A percentile compares a stretch with the other conserved stretches of the same genome.
These are phyloP conservation scores for Udeniomyces megalosporus DNA, from an alignment of 768 basidiomycete genomes.

Conservation along the genomic window DNA sequence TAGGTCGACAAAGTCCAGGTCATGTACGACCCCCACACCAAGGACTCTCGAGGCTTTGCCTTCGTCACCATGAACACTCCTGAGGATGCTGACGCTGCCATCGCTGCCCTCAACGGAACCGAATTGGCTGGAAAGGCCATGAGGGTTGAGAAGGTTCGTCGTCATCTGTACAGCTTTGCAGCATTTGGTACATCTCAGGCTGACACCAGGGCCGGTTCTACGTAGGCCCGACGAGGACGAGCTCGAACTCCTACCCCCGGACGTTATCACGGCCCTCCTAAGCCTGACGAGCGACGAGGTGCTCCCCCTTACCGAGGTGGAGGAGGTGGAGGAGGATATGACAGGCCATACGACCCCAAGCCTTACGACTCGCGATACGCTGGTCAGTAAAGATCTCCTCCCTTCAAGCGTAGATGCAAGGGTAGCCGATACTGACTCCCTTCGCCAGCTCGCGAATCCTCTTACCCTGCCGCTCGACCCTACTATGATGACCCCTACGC, in stretches of 20 bases:
- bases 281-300: conserved; percentile 35
- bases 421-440: background rate
- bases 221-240: conserved; percentile 28
- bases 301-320: conserved; percentile 15
- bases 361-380: conserved; percentile 25
- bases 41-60: conserved; percentile 64
- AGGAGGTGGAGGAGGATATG: conserved; percentile 5
- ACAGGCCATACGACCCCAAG: conserved; percentile 18
- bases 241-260: conserved; percentile 59
- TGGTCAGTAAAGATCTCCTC: conserved; percentile 1
- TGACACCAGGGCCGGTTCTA: conserved; percentile 34
- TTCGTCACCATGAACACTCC: conserved; percentile 72
- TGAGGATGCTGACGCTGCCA: conserved; percentile 84
- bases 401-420: background rate
- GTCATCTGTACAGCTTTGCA: background rate
- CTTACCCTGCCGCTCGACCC: background rate
- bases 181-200: conserved; percentile 26
- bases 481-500: background rate
- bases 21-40: conserved; percentile 51
- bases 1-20: conserved; percentile 50
- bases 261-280: conserved; percentile 82
- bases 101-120: conserved; percentile 64
- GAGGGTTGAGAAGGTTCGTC: conserved; percentile 66
- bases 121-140: conserved; percentile 76
- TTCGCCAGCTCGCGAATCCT: background rate